Base-by-base conservation (phyloP, 2,329 filamentous ascomycete genomes). In the Colletotrichum liriopes region DNA sequence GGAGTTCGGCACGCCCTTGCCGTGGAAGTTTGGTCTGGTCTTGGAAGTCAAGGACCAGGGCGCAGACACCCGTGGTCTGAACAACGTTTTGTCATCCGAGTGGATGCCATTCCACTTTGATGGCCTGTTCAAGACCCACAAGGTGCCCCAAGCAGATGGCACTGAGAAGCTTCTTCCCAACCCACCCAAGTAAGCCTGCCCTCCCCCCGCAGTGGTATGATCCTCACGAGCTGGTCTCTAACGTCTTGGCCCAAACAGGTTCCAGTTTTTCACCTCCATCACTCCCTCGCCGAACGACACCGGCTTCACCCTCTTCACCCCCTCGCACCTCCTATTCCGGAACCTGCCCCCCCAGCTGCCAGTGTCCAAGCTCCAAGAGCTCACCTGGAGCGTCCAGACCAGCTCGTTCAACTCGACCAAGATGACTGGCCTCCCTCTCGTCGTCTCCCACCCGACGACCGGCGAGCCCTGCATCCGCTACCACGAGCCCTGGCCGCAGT, bases 81-180 rank as follows among this genome's bases (percentile, higher is more conserved):
- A 89, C 73, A 89, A 89, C 51, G 86, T 89, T 3, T 81, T 88
- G 2, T 88, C 86, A 0, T 82, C 84, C 1, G 87, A 89, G 70
- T 85, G 85, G 73, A 89, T 90, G 87, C 88, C 88, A 0, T 88
- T 88, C 77, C 88, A 90, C 74, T 90, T 85, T 47, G 88, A 90
- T 61, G 88, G 88, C 0, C 78, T 89, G 37, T 90, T 89, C 81
- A 89, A 89, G 75, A 86, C 86, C 0, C 81, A 82, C 12, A 85
- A 85, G 63, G 76, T 81, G 26, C 77, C 68, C 0, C 79, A 84
- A 2, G 79, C 81, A 1, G 77, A 82, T 1, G 86, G 84, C 0
- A 81, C 82, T 7, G 82, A 82, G n/a, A 79, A 79, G n/a, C 74
- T 81, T 0, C 77, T 85, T 2, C 82, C 86, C 0, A 80, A 76